Base-by-base conservation (phyloP, 805 yeast species). In the Wickerhamiella dianesei region DNA sequence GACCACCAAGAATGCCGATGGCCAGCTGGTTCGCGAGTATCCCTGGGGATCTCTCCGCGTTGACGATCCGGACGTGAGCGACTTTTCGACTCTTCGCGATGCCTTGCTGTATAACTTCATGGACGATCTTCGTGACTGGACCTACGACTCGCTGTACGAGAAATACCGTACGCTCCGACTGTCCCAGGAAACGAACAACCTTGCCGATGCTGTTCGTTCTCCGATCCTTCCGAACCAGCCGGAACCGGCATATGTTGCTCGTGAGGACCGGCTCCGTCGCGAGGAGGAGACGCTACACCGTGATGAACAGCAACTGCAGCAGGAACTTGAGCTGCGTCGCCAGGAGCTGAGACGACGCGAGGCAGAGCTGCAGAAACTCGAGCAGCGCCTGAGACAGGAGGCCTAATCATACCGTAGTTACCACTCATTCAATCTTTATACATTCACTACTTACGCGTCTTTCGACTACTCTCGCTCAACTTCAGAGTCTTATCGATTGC, bases 231-330 rank as follows among this genome's bases (percentile, higher is more conserved):
- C 16, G 6, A 9, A 12, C 19, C 32, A 14, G 19, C 19, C 46
- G 8, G 13, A 25, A 20, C 44, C 44, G 40, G 70, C 75, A 4
- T 74, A 73, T 51, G 55, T 73, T 44, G 76, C 77, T 37, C 83
- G 89, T 64, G 96, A 87, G 64, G 95, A 85, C 65, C 94, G 85
- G 66, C 82, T 86, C 58, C 79, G 83, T 58, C 69, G 80, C 45
- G 96, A 87, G 65, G 96, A 87, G 66, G 95, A 84, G 65, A 76
- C 94, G 66, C 72, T 87, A 59, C 79, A 74, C 59, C 82, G 84
- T 40, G 84, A 83, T 62, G 96, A 87, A 66, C 86, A 80, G 64
- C 73, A 92, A 56, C 94, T 87, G 21, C 95, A 87, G 66, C 83
- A 80, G 60, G 95, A 86, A 64, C 71, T 87, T 61, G 70, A 82